Conservation (phyloP, 2,329 filamentous ascomycete species). For the Xylaria sp. region DNA sequence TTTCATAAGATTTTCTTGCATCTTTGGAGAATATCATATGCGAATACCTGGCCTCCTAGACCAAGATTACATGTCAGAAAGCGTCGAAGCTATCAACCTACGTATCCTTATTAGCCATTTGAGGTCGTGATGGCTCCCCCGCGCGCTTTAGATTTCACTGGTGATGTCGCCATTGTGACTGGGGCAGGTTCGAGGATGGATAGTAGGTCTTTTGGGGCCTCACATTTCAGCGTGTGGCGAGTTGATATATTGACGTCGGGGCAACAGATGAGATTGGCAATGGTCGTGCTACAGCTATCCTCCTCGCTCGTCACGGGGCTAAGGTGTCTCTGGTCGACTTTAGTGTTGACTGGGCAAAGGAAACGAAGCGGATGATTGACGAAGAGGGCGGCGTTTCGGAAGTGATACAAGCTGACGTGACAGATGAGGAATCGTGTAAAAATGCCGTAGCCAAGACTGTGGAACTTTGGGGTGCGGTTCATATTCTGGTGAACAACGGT, state of each 20-base stretch:
- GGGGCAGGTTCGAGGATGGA: slow-evolving; percentile 49
- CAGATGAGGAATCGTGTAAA: slow-evolving; percentile 42
- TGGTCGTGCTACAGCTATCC: slow-evolving; percentile 46
- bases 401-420: slow-evolving; percentile 45
- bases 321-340: slow-evolving; percentile 46
- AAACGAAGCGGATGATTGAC: slow-evolving; percentile 49
- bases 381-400: slow-evolving; percentile 44
- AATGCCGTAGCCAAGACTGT: slow-evolving; percentile 41
- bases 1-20: background rate
- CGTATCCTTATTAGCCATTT: background rate
- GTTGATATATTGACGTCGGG: background rate
- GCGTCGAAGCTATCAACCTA: background rate
- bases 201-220: slow-evolving; percentile 31
- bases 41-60: background rate
- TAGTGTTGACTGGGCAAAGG: slow-evolving; percentile 42
- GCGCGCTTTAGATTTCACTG: slow-evolving; percentile 44
- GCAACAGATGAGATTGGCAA: slow-evolving; percentile 32
- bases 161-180: slow-evolving; percentile 50
- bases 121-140: slow-evolving; percentile 31
- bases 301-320: slow-evolving; percentile 47
- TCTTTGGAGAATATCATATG: background rate
- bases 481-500: slow-evolving; percentile 49
- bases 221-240: background rate
- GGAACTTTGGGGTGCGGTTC: slow-evolving; percentile 42
- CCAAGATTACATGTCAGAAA: background rate